These are phyloP conservation scores for Penicillium sp. DNA, from an alignment of 2,329 filamentous ascomycete genomes.

Conservation along the genomic window DNA sequence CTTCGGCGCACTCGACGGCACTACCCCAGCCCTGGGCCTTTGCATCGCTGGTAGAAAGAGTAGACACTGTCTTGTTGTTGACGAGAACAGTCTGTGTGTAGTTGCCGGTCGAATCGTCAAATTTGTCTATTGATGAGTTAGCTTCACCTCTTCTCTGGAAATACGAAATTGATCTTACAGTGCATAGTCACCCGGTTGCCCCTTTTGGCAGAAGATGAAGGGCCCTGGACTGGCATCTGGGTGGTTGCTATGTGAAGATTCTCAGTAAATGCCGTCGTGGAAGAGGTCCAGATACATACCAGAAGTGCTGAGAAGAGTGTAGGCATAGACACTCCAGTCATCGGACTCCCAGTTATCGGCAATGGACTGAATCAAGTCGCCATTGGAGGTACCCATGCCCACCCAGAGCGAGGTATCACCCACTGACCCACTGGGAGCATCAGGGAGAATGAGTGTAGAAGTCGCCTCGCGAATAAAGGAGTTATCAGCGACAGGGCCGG, in stretches of 20 bases:
- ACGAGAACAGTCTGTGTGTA: conserved; percentile 43
- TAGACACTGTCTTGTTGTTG: conserved; percentile 41
- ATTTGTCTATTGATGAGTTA: conserved; percentile 30
- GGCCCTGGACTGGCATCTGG: conserved; percentile 36
- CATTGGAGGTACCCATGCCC: conserved; percentile 50
- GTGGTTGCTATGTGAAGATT: conserved; percentile 19
- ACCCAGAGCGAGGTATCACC: conserved; percentile 48
- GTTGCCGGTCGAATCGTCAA: conserved; percentile 39
- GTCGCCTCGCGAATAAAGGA: conserved; percentile 47
- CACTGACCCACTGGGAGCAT: conserved; percentile 35
- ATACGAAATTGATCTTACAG: conserved; percentile 20
- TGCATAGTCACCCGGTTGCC: conserved; percentile 43
- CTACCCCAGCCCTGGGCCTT: conserved; percentile 46
- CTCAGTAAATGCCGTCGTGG: neutral
- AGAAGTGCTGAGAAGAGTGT: conserved; percentile 17
- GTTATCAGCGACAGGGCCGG: conserved; percentile 41
- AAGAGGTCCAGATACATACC: conserved; percentile 3
- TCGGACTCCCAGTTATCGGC: conserved; percentile 37
- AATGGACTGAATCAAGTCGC: conserved; percentile 50
- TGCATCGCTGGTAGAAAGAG: conserved; percentile 46
- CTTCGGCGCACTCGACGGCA: conserved; percentile 41
- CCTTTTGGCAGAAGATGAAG: conserved; percentile 21
- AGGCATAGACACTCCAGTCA: conserved; percentile 44
- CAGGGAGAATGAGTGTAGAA: conserved; percentile 45
- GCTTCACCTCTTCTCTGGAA: neutral